Evolutionary conservation across 2,329 filamentous ascomycete species (phyloP).

Genomic region (Coniochaeta sp.): DNA sequence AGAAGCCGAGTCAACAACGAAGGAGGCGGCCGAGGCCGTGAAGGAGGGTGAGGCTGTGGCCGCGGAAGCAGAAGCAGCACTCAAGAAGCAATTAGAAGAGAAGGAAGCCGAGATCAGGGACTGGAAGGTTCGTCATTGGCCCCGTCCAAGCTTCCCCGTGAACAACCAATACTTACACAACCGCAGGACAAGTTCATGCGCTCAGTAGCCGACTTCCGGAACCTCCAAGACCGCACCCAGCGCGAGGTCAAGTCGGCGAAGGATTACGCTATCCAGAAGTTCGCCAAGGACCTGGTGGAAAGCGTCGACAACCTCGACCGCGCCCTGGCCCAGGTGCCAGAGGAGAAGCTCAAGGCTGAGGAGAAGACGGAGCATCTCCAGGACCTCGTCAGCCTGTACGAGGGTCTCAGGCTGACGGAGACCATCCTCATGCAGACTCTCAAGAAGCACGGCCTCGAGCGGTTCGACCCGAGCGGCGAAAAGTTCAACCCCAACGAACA

Average conservation of each 20-base stretch:
- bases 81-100: conserved; percentile 45
- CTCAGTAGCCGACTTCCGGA: conserved; percentile 92
- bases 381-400: conserved; percentile 74
- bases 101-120: conserved; percentile 56
- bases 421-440: conserved; percentile 78
- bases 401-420: conserved; percentile 94
- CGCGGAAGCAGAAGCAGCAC: conserved; percentile 29
- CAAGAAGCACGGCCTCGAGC: conserved; percentile 88
- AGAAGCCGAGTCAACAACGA: conserved; percentile 30
- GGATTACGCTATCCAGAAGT: conserved; percentile 92
- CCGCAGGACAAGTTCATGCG: conserved; percentile 87
- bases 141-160: conserved; percentile 6
- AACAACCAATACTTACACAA: conserved; percentile 6
- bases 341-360: conserved; percentile 58
- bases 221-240: conserved; percentile 89
- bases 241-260: conserved; percentile 82
- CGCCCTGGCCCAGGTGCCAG: conserved; percentile 71
- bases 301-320: conserved; percentile 96
- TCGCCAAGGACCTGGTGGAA: conserved; percentile 91
- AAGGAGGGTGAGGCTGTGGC: conserved; percentile 20
- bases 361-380: conserved; percentile 48
- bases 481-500: conserved; percentile 96
- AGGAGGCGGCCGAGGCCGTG: conserved; percentile 20
- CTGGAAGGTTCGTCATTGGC: conserved; percentile 62
- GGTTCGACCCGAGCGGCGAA: conserved; percentile 74